A percentile compares a stretch with the other conserved stretches of the same genome.
Evolutionary conservation across 495 filamentous ascomycete species (phyloP).

Genomic region (Neurospora sublineolata): DNA sequence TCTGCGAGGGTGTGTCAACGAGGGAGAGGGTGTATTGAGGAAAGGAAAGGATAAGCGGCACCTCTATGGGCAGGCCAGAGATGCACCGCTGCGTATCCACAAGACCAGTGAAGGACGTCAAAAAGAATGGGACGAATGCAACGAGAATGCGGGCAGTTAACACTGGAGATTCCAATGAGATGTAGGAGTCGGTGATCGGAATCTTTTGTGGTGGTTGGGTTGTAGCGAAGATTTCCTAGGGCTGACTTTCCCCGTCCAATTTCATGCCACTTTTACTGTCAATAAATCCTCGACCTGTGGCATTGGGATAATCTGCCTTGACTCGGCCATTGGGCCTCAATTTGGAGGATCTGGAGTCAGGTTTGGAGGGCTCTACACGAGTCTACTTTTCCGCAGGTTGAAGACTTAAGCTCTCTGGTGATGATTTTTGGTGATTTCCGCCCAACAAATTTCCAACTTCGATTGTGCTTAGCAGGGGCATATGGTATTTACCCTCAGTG

Average conservation of each 20-base stretch:
- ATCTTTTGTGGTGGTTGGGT: neutral
- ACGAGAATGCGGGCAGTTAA: neutral
- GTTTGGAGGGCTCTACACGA: neutral
- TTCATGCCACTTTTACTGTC: neutral
- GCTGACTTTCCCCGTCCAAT: neutral
- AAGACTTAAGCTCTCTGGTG: neutral
- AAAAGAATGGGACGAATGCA: neutral
- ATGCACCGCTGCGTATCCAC: neutral
- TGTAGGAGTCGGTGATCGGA: neutral
- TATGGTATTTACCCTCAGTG: neutral
- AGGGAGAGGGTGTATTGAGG: slow-evolving; percentile 8
- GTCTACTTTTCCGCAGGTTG: neutral
- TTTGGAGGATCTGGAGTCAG: neutral
- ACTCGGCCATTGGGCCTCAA: neutral
- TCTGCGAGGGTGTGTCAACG: slow-evolving; percentile 4
- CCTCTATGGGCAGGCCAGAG: neutral
- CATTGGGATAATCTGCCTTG: neutral
- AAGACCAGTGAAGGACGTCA: neutral
- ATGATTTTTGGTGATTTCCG: neutral
- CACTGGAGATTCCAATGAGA: neutral
- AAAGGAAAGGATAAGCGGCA: slow-evolving; percentile 4
- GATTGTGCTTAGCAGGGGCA: neutral
- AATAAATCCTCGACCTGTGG: neutral
- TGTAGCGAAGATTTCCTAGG: neutral
- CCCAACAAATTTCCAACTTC: neutral